phyloP scores from a whole-genome alignment of 768 basidiomycete species.

The Tubosaeta brunneosetosa region DNA sequence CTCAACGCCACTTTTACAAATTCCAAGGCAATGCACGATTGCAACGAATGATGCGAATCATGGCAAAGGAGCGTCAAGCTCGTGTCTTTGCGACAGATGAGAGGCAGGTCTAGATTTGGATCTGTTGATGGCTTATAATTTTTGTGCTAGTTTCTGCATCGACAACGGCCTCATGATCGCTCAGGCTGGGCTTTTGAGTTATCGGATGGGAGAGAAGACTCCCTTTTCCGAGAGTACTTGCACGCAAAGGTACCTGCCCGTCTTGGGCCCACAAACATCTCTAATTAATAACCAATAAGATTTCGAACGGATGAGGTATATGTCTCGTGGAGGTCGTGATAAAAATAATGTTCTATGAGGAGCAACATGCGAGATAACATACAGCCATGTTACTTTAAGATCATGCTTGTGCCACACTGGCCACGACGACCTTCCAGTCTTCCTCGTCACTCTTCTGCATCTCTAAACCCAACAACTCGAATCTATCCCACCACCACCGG shows the following conservation, averaged over 20 bases:
- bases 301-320: conserved; percentile 94
- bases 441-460: conserved; percentile 42
- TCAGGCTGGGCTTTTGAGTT: conserved; percentile 89
- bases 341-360: background rate
- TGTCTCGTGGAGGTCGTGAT: conserved; percentile 71
- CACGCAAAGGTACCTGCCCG: conserved; percentile 69
- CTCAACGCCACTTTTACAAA: background rate
- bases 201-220: conserved; percentile 84
- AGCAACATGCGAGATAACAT: background rate
- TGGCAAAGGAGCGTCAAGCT: conserved; percentile 88
- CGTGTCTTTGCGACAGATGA: conserved; percentile 95
- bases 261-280: background rate
- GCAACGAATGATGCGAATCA: conserved; percentile 98
- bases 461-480: conserved; percentile 38
- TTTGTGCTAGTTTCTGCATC: conserved; percentile 83
- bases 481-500: conserved; percentile 79
- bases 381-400: background rate
- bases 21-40: conserved; percentile 81
- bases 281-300: conserved; percentile 39
- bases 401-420: conserved; percentile 39
- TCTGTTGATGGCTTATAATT: background rate
- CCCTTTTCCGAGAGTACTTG: conserved; percentile 76
- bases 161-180: conserved; percentile 99
- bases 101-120: conserved; percentile 46
- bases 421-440: conserved; percentile 47